Conservation (phyloP, 164 flowering plant genomes). For the Umbilicus rupestris region DNA sequence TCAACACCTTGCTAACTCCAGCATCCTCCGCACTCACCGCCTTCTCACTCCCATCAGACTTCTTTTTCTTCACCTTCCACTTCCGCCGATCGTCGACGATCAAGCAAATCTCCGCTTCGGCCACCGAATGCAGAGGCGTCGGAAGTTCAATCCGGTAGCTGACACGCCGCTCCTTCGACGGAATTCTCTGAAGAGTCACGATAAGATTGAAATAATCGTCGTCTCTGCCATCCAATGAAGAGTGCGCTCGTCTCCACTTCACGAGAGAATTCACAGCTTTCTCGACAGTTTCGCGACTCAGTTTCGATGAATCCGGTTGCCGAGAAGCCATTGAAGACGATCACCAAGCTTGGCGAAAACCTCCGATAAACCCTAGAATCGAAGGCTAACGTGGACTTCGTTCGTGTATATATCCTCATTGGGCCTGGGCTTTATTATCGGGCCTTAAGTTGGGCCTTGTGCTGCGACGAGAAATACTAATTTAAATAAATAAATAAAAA, state of each 20-base stretch:
- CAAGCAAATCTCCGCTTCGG: slow-evolving; percentile 41
- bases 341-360: not conserved
- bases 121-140: slow-evolving; percentile 31
- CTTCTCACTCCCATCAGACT: slow-evolving; percentile 29
- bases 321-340: not conserved
- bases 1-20: slow-evolving; percentile 69
- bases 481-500: no score
- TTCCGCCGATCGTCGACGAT: slow-evolving; percentile 57
- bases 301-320: slow-evolving; percentile 12
- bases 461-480: no score
- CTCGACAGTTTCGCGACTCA: slow-evolving; percentile 21
- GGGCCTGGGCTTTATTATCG: not conserved
- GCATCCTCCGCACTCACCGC: slow-evolving; percentile 42
- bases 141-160: slow-evolving; percentile 61
- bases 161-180: slow-evolving; percentile 35
- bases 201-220: slow-evolving; percentile 72
- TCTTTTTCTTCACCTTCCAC: slow-evolving; percentile 25
- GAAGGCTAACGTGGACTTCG: not conserved
- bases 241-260: slow-evolving; percentile 49
- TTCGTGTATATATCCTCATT: not conserved
- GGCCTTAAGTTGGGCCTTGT: not conserved
- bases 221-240: slow-evolving; percentile 15
- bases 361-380: not conserved
- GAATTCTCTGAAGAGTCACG: slow-evolving; percentile 69
- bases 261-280: slow-evolving; percentile 49